A percentile compares a stretch with the other conserved stretches of the same genome.
These are phyloP conservation scores for Misopates orontium DNA, from an alignment of 257 asterid species.

Conservation along the genomic window DNA sequence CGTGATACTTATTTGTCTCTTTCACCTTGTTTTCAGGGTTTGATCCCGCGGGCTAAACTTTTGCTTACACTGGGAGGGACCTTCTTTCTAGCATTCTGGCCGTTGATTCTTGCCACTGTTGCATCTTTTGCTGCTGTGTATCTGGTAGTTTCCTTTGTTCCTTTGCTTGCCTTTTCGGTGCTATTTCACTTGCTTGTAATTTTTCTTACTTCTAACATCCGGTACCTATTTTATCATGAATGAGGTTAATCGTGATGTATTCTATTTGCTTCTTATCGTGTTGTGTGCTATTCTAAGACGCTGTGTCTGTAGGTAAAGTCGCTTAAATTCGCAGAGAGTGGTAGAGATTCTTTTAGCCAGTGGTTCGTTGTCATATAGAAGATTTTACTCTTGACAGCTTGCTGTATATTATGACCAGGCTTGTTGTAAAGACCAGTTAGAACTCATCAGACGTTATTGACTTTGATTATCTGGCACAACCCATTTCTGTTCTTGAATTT, in stretches of 20 bases:
- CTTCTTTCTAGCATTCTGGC: conserved; percentile 85
- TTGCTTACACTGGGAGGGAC: conserved; percentile 93
- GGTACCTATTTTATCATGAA: background rate
- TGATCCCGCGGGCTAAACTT: conserved; percentile 85
- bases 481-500: too few species aligned
- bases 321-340: background rate
- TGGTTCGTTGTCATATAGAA: background rate
- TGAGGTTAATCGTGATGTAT: background rate
- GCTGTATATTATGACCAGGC: background rate
- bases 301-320: background rate
- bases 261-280: background rate
- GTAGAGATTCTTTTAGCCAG: background rate
- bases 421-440: too few species aligned
- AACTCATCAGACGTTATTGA: too few species aligned
- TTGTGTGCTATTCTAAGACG: conserved; percentile 7
- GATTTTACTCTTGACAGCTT: background rate
- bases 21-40: conserved; percentile 54
- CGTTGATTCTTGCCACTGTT: conserved; percentile 69
- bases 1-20: background rate
- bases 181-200: conserved; percentile 5
- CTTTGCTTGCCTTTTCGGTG: conserved; percentile 13
- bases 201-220: background rate
- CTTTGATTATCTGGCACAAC: too few species aligned
- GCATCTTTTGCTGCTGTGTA: conserved; percentile 58
- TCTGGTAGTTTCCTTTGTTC: conserved; percentile 56